Conservation (phyloP, 78 protist genomes). For the Dictyostelium intermedium region DNA sequence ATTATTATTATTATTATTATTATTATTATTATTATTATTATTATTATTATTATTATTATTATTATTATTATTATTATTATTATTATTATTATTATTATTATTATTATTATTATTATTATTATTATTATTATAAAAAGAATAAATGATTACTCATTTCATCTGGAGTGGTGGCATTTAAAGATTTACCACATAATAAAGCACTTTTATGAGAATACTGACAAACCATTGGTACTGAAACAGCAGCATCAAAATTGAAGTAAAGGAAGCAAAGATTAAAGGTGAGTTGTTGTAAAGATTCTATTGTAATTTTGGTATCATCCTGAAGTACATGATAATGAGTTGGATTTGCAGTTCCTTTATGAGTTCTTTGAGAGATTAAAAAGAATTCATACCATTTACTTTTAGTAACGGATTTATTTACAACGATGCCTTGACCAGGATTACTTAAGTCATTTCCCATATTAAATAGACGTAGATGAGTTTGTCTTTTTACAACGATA, state of each 20-base stretch:
- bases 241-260: not conserved
- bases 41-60: no score
- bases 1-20: no score
- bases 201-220: constrained; percentile 77
- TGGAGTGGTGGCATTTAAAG: not conserved
- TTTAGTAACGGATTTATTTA: constrained; percentile 10
- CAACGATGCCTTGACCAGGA: constrained; percentile 55
- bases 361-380: constrained; percentile 40
- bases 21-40: no score
- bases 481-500: constrained; percentile 64
- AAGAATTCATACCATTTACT: constrained; percentile 55
- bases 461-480: constrained; percentile 48
- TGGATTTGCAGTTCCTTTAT: constrained; percentile 39
- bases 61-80: no score
- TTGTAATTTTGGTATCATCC: not conserved
- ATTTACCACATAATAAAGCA: not conserved
- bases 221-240: constrained; percentile 52
- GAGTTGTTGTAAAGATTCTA: not conserved
- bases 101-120: no score
- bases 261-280: constrained; percentile 18
- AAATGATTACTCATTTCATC: not conserved
- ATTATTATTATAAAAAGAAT: not conserved
- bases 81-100: no score
- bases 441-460: not conserved
- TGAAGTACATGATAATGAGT: constrained; percentile 62